These are phyloP conservation scores for Melampsora americana DNA, from an alignment of 1,284 basidiomycete genomes.

Conservation along the genomic window DNA sequence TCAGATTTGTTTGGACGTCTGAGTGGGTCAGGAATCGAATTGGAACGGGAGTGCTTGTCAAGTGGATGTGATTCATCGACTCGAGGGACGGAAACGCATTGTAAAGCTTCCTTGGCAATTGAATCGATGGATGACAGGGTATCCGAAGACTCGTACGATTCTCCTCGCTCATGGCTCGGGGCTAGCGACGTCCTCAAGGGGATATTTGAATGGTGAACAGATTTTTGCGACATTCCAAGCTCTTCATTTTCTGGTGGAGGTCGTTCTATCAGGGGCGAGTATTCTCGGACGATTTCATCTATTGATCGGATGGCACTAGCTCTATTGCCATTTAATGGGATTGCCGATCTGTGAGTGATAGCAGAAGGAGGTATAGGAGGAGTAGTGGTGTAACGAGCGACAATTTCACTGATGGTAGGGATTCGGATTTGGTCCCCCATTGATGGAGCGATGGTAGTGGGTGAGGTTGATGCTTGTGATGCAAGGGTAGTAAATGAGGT, in stretches of 20 bases:
- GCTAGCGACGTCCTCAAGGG: background rate
- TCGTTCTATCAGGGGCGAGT: background rate
- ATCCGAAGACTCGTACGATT: conserved; percentile 16
- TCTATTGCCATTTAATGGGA: background rate
- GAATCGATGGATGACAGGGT: conserved; percentile 28
- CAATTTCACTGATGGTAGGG: conserved; percentile 12
- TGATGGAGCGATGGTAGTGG: too few relatives aligned
- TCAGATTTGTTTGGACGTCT: background rate
- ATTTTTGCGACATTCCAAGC: background rate
- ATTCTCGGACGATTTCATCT: conserved; percentile 2
- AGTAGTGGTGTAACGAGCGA: background rate
- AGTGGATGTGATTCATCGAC: background rate
- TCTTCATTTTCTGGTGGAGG: background rate
- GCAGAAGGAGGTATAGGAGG: background rate
- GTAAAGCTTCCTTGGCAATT: conserved; percentile 14
- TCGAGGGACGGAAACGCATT: background rate
- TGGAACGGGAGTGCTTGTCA: conserved; percentile 4
- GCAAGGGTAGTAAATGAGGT: background rate
- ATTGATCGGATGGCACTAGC: background rate
- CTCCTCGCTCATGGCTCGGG: background rate
- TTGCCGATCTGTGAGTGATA: background rate
- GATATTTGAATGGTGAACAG: background rate
- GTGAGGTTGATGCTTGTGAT: background rate
- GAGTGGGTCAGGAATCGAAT: background rate
- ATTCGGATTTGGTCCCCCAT: background rate